phyloP scores from a whole-genome alignment of 2,329 filamentous ascomycete species.

The Mycosphaerelloides madeirae region DNA sequence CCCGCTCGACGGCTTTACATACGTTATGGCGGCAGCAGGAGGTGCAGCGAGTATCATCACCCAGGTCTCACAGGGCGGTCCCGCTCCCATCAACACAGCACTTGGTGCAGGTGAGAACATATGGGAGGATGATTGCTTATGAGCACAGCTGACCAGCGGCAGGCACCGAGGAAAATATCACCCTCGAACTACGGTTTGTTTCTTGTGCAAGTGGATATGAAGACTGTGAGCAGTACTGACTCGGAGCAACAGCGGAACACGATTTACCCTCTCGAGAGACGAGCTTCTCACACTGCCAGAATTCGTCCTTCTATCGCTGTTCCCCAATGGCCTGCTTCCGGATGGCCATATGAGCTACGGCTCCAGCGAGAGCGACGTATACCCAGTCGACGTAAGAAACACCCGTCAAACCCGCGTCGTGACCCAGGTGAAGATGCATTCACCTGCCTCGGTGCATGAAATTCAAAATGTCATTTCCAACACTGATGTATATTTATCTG shows the following conservation, averaged over 20 bases:
- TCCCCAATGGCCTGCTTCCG: constrained; percentile 95
- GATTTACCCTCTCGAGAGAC: constrained; percentile 90
- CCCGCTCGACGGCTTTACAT: constrained; percentile 86
- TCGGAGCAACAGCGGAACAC: constrained; percentile 63
- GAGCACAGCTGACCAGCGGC: not conserved
- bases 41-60: constrained; percentile 98
- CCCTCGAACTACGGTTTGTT: constrained; percentile 82
- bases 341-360: constrained; percentile 94
- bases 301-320: constrained; percentile 94
- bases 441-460: constrained; percentile 33
- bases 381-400: constrained; percentile 85
- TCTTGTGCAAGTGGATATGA: not conserved
- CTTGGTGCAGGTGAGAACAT: constrained; percentile 57
- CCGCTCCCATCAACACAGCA: constrained; percentile 73
- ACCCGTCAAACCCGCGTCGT: constrained; percentile 24
- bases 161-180: constrained; percentile 84
- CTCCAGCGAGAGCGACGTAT: constrained; percentile 77
- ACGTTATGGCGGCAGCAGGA: constrained; percentile 96
- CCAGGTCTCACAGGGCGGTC: constrained; percentile 89
- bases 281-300: constrained; percentile 93
- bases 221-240: constrained; percentile 19
- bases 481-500: constrained; percentile 51
- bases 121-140: not conserved
- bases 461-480: constrained; percentile 40
- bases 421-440: constrained; percentile 28